Conservation (phyloP, 2,329 filamentous ascomycete species). For the Xylaria sp. region DNA sequence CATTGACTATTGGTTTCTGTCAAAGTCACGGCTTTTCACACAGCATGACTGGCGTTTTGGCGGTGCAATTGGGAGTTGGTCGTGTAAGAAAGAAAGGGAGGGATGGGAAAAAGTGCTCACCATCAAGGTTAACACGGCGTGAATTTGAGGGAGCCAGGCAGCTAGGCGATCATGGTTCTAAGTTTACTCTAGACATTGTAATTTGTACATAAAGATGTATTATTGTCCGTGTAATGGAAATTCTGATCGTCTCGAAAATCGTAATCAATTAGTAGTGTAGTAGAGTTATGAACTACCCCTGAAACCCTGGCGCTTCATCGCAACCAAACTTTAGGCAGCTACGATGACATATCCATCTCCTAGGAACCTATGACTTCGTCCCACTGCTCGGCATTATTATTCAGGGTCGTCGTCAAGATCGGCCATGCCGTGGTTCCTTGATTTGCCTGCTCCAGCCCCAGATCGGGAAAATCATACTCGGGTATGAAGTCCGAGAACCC, state of each 20-base stretch:
- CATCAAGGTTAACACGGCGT: conserved; percentile 30
- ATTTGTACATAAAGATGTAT: conserved; percentile 38
- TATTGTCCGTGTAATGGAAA: conserved; percentile 23
- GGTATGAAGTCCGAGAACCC: background rate
- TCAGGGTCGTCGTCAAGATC: background rate
- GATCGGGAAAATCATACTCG: background rate
- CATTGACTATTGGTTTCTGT: conserved; percentile 16
- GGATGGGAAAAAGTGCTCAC: conserved; percentile 17
- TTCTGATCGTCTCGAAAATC: conserved; percentile 16
- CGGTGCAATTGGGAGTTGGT: conserved; percentile 34
- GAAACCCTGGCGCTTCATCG: too few relatives aligned
- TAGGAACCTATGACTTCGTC: background rate
- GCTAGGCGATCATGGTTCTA: conserved; percentile 17
- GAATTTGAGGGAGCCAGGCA: conserved; percentile 20
- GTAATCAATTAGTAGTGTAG: too few relatives aligned
- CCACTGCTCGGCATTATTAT: background rate
- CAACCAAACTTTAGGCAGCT: too few relatives aligned
- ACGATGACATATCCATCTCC: background rate
- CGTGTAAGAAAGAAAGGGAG: conserved; percentile 30
- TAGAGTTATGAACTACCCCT: too few relatives aligned
- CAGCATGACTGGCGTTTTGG: conserved; percentile 41
- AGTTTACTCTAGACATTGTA: conserved; percentile 34
- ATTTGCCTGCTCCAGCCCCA: background rate
- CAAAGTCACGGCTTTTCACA: conserved; percentile 30
- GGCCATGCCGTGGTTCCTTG: background rate